These are phyloP conservation scores for Russula emetica DNA, from an alignment of 768 basidiomycete species.

Conservation along the genomic window DNA sequence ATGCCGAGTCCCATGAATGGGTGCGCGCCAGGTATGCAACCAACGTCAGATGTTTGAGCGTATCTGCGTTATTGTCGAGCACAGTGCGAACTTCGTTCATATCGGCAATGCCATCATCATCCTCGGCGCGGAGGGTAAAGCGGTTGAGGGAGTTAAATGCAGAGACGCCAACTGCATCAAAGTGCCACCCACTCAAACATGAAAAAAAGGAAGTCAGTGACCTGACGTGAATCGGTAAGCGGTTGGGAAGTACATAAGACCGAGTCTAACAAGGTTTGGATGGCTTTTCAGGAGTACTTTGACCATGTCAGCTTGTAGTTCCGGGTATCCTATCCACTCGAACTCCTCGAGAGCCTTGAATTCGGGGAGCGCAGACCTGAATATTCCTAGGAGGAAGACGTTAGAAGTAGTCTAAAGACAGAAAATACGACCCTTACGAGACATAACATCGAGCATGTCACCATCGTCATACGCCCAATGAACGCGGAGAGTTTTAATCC, in stretches of 20 bases:
- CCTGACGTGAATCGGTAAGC: background rate
- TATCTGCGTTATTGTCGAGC: slow-evolving; percentile 54
- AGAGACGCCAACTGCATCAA: slow-evolving; percentile 66
- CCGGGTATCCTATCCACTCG: slow-evolving; percentile 76
- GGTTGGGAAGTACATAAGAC: slow-evolving; percentile 46
- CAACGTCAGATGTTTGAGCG: slow-evolving; percentile 58
- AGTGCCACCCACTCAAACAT: slow-evolving; percentile 58
- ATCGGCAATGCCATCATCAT: slow-evolving; percentile 66
- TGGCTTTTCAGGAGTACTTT: slow-evolving; percentile 53
- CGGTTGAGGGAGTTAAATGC: slow-evolving; percentile 55
- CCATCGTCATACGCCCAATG: slow-evolving; percentile 71
- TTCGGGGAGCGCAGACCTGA: slow-evolving; percentile 57
- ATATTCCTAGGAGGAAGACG: slow-evolving; percentile 50
- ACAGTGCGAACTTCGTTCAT: slow-evolving; percentile 64
- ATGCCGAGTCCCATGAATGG: slow-evolving; percentile 65
- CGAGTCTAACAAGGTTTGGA: slow-evolving; percentile 50
- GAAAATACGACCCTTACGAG: slow-evolving; percentile 50
- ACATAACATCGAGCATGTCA: slow-evolving; percentile 60
- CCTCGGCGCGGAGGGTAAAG: slow-evolving; percentile 65
- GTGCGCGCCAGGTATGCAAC: slow-evolving; percentile 63
- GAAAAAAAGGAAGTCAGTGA: background rate
- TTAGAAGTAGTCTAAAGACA: slow-evolving; percentile 53
- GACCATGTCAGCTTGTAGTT: slow-evolving; percentile 64
- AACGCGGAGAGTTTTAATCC: slow-evolving; percentile 54
- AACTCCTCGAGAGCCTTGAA: slow-evolving; percentile 59